phyloP scores from a whole-genome alignment of 2,329 filamentous ascomycete genomes.

The Fusarium praegraminearum region DNA sequence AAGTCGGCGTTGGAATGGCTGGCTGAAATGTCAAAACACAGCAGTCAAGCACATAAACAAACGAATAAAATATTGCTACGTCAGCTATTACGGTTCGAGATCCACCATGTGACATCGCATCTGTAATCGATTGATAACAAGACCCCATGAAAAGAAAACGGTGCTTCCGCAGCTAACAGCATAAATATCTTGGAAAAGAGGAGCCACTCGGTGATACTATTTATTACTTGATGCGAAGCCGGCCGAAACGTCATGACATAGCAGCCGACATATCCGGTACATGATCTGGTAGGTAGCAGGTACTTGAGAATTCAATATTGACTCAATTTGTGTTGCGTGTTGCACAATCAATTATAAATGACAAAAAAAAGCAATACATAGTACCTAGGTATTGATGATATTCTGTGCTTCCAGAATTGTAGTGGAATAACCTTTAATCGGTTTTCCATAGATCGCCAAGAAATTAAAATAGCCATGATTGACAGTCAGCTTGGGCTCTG shows the following conservation, averaged over 20 bases:
- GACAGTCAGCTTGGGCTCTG: constrained; percentile 5
- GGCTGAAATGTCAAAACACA: constrained; percentile 1
- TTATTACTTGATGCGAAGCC: constrained; percentile 22
- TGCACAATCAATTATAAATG: not conserved
- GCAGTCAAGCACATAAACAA: constrained; percentile 5
- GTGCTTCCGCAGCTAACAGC: constrained; percentile 25
- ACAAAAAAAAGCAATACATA: constrained; percentile 8
- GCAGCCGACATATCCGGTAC: constrained; percentile 31
- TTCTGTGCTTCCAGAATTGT: constrained; percentile 4
- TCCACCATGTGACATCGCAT: constrained; percentile 18
- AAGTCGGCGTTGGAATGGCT: constrained; percentile 1
- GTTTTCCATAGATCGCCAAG: constrained; percentile 37
- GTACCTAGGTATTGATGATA: not conserved
- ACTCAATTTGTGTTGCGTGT: not conserved
- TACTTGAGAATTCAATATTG: not conserved
- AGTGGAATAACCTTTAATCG: constrained; percentile 39
- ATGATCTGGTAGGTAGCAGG: not conserved
- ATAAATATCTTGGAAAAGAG: constrained; percentile 22
- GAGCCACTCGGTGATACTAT: constrained; percentile 26
- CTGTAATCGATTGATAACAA: constrained; percentile 20
- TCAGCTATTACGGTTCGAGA: constrained; percentile 6
- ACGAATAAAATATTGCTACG: not conserved
- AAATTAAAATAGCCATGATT: constrained; percentile 21
- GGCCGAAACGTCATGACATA: constrained; percentile 2
- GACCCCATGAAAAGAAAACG: constrained; percentile 24